Evolutionary conservation across 345 rosid species (phyloP).

Genomic region (Salix udensis): DNA sequence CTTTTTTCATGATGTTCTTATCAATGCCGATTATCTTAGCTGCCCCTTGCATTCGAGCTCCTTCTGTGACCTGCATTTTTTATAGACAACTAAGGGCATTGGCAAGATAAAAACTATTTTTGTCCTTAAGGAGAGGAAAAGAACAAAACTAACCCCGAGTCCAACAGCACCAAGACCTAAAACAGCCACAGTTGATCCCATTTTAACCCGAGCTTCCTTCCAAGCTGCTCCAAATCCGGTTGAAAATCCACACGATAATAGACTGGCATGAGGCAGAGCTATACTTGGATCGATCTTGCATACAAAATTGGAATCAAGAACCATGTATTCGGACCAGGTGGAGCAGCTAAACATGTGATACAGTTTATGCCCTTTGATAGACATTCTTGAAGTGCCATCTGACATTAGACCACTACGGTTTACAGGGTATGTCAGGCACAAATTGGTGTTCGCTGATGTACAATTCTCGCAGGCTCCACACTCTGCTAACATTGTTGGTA

Average conservation of each 20-base stretch:
- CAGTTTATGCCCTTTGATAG: slow-evolving; percentile 38
- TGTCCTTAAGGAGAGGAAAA: not conserved
- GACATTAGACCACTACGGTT: slow-evolving; percentile 33
- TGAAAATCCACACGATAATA: slow-evolving; percentile 65
- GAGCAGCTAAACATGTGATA: slow-evolving; percentile 51
- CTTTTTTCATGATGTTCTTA: slow-evolving; percentile 34
- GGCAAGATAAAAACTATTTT: not conserved
- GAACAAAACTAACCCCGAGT: slow-evolving; percentile 39
- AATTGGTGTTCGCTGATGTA: slow-evolving; percentile 35
- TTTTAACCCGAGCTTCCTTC: slow-evolving; percentile 53
- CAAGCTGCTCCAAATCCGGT: slow-evolving; percentile 73
- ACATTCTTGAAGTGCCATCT: slow-evolving; percentile 61
- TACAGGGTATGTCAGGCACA: slow-evolving; percentile 46
- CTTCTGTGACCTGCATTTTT: slow-evolving; percentile 42
- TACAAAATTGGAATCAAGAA: slow-evolving; percentile 40
- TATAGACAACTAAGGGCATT: not conserved
- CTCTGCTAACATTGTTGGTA: slow-evolving; percentile 49
- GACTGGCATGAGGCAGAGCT: slow-evolving; percentile 40
- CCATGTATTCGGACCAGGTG: slow-evolving; percentile 66
- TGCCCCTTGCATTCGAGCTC: slow-evolving; percentile 59
- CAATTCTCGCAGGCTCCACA: slow-evolving; percentile 64
- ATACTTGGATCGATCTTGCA: slow-evolving; percentile 43
- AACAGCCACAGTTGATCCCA: slow-evolving; percentile 56
- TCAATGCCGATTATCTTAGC: slow-evolving; percentile 58
- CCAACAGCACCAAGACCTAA: slow-evolving; percentile 79